Percentiles rank a stretch among this genome's conserved stretches.
phyloP scores from a whole-genome alignment of 2,329 filamentous ascomycete genomes.

The Fusarium sp. region DNA sequence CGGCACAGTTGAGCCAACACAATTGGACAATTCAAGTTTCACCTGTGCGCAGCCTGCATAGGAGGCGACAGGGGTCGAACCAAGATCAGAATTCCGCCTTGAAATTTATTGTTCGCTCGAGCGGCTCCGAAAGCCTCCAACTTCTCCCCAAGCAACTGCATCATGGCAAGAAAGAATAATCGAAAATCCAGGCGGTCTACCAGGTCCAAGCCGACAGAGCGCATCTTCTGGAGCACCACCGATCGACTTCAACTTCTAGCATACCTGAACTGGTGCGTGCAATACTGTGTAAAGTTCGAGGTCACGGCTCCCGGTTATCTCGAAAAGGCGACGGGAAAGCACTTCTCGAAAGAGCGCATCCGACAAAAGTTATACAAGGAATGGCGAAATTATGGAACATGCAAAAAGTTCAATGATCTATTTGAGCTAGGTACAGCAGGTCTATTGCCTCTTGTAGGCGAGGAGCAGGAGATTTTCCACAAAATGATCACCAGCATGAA shows the following conservation, averaged over 20 bases:
- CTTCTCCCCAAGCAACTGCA: fast-evolving
- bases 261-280: not conserved
- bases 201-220: not conserved
- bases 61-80: fast-evolving
- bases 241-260: not conserved
- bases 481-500: fast-evolving
- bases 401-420: not conserved
- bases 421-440: fast-evolving
- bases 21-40: not conserved
- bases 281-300: not conserved
- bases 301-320: not conserved
- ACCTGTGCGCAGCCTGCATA: not conserved
- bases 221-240: fast-evolving
- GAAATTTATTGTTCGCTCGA: not conserved
- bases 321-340: not conserved
- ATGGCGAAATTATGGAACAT: fast-evolving
- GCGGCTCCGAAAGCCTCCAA: fast-evolving
- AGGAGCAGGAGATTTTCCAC: fast-evolving
- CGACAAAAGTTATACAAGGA: not conserved
- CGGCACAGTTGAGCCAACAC: fast-evolving
- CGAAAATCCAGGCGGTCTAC: not conserved
- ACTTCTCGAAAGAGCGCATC: not conserved
- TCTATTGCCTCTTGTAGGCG: fast-evolving
- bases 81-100: not conserved
- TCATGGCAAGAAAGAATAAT: not conserved